A percentile compares a stretch with the other conserved stretches of the same genome.
Conservation (phyloP, 257 asterid species). For the Plantago ovata region DNA sequence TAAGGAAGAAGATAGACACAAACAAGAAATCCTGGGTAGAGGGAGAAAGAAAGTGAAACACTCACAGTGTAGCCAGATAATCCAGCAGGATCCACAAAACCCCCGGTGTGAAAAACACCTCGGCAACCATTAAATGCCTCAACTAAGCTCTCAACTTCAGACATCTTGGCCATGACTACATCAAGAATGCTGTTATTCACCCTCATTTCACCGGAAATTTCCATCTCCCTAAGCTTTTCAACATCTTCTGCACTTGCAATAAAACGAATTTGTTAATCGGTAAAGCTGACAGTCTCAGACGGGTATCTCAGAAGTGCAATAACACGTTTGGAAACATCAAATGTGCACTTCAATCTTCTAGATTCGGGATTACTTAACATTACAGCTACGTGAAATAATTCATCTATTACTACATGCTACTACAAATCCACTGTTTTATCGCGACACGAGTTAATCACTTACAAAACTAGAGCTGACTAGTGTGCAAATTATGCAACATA, state of each 20-base stretch:
- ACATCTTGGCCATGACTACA: conserved; percentile 64
- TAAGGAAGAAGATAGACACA: no score
- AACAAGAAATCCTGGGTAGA: not conserved
- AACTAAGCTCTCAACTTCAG: conserved; percentile 46
- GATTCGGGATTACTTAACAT: no score
- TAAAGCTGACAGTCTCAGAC: not conserved
- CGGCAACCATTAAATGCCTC: conserved; percentile 76
- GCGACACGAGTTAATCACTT: no score
- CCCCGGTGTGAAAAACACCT: conserved; percentile 80
- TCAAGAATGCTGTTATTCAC: conserved; percentile 43
- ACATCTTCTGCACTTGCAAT: conserved; percentile 64
- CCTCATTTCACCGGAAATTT: conserved; percentile 74
- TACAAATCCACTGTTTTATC: no score
- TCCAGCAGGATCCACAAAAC: conserved; percentile 87
- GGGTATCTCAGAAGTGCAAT: no score
- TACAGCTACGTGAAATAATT: no score
- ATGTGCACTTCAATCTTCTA: no score
- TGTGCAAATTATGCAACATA: no score
- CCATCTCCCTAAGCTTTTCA: conserved; percentile 80
- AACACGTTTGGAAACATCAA: no score
- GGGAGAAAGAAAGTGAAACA: conserved; percentile 1
- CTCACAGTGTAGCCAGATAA: conserved; percentile 88
- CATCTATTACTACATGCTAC: no score
- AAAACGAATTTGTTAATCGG: not conserved
- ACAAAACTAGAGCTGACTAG: no score